These are phyloP conservation scores for Oidium heveae DNA, from an alignment of 2,329 filamentous ascomycete genomes.

Conservation along the genomic window DNA sequence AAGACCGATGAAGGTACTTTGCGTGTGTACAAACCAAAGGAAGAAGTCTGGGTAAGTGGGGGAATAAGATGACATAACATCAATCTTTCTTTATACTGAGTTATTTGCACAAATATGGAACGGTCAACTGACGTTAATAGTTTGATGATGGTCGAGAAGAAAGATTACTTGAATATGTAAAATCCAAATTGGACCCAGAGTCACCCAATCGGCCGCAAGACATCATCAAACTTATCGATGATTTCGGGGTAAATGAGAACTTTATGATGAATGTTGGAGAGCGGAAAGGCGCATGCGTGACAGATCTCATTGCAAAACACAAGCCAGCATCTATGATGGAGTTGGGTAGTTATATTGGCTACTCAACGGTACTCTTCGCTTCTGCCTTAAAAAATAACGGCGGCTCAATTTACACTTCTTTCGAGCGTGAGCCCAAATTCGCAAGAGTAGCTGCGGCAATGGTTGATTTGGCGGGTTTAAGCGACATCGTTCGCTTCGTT, in stretches of 20 bases:
- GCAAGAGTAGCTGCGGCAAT: constrained; percentile 40
- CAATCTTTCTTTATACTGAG: no score
- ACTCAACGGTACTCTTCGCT: constrained; percentile 56
- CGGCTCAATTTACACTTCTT: constrained; percentile 39
- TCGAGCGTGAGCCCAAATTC: constrained; percentile 53
- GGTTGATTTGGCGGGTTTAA: no score
- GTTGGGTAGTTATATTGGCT: constrained; percentile 58
- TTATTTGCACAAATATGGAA: no score
- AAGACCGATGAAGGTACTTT: no score
- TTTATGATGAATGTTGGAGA: constrained; percentile 63
- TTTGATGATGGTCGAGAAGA: constrained; percentile 51
- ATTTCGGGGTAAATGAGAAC: constrained; percentile 37
- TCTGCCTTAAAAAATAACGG: constrained; percentile 36
- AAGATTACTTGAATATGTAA: constrained; percentile 45
- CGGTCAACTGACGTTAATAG: constrained; percentile 9
- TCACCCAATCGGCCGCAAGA: constrained; percentile 27
- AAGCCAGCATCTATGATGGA: constrained; percentile 52
- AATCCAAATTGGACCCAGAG: constrained; percentile 32
- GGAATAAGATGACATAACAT: no score
- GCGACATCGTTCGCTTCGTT: no score
- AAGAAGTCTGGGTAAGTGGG: no score
- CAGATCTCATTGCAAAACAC: constrained; percentile 36
- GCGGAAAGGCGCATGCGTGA: constrained; percentile 47
- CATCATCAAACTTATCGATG: constrained; percentile 45
- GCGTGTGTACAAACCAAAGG: no score